Evolutionary conservation across 352 stramenopile genomes (phyloP), one percentile per base, ranked within the genome.

Genomic region (Phytophthora podocarpi): DNA sequence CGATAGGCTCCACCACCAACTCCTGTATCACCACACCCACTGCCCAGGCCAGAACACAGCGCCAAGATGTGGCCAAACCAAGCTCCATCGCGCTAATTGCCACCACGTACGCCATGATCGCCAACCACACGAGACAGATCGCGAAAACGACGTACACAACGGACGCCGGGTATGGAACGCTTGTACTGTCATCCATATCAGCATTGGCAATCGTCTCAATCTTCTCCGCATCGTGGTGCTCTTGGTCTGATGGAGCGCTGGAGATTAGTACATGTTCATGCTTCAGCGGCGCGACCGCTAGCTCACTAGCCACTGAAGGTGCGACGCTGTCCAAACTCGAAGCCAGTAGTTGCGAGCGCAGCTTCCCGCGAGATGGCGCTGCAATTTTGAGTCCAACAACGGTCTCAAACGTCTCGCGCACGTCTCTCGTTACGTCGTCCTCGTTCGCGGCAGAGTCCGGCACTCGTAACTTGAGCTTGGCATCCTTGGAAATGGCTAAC

Each of bases 371-470:
- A 16, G 80, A 68, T 4, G 82, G 82, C n/a, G 78, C 76, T 11
- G 79, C 74, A 43, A 91, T 89, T 62, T 90, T 88, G 31, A 91
- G 74, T 3, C 82, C 82, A 6, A 90, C 76, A 7, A 91, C 82
- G 27, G 80, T 86, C 35, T 88, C 78, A 41, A 91, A 91, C 5
- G 76, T 89, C 39, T 89, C 46, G 0, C 76, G 76, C 11, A 88
- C 55, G 35, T 78, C 71, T 5, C 20, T 21, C 12, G 70, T 70
- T 9, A 43, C 51, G n/a, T 57, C 58, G 4, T 61, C 52, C 2
- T 23, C 30, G 24, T 41, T 42, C 16, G 30, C 35, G 37, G 13
- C 42, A 27, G 54, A 45, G 15, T 70, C 60, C 0, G 64, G 49
- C 5, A 91, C 76, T 10, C 82, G 80, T 4, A 91, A 43, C 23